Conservation (phyloP, 768 basidiomycete genomes). For the Pulveroboletus sp. region DNA sequence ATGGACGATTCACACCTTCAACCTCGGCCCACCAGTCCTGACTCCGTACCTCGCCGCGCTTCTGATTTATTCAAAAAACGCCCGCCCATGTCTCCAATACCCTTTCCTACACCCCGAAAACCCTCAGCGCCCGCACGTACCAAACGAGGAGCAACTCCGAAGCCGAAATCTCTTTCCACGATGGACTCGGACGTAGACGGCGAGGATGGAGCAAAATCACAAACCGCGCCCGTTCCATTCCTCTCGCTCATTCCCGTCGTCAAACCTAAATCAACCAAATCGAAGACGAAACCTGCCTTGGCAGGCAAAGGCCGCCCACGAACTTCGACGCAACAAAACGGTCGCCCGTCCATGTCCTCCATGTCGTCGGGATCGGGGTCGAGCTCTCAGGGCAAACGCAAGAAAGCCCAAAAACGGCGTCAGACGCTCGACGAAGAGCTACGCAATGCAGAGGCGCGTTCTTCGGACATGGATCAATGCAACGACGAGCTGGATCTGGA, state of each 20-base stretch:
- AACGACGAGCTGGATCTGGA: constrained; percentile 40
- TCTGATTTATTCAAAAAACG: constrained; percentile 54
- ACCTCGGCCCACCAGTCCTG: constrained; percentile 6
- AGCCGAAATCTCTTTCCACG: constrained; percentile 14
- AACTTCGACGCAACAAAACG: neutral
- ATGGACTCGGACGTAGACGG: constrained; percentile 25
- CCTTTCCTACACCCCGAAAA: constrained; percentile 46
- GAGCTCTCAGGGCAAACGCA: constrained; percentile 16
- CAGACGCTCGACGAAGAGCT: constrained; percentile 69
- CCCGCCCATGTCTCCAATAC: constrained; percentile 62
- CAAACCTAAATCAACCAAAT: constrained; percentile 9
- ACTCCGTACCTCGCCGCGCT: constrained; percentile 13
- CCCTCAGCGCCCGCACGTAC: constrained; percentile 56
- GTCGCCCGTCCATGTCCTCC: neutral
- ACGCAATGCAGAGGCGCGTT: constrained; percentile 40
- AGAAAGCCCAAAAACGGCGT: constrained; percentile 31
- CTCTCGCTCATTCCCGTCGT: constrained; percentile 25
- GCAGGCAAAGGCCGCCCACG: constrained; percentile 19
- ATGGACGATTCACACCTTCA: constrained; percentile 25
- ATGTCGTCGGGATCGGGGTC: constrained; percentile 11
- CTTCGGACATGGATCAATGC: constrained; percentile 29
- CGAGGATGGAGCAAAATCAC: constrained; percentile 16
- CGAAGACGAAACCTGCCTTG: constrained; percentile 15
- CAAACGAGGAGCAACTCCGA: constrained; percentile 32
- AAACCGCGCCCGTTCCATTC: constrained; percentile 12